These are phyloP conservation scores for Leccinellum albellum DNA, from an alignment of 768 basidiomycete genomes.

Conservation along the genomic window DNA sequence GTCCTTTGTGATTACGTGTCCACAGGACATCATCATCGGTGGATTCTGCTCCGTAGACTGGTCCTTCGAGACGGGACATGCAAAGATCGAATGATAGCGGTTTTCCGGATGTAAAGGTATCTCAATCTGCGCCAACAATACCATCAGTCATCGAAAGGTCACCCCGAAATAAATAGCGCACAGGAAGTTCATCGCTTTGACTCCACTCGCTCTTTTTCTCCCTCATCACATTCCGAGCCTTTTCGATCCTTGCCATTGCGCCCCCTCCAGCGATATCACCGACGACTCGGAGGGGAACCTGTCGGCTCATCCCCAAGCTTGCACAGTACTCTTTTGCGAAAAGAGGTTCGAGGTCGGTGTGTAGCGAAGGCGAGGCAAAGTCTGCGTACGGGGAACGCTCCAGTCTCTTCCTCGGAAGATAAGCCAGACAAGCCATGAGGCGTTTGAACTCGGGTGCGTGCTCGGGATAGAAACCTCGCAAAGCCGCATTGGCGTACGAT, in stretches of 20 bases:
- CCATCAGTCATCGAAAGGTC: background rate
- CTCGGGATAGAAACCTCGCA: conserved; percentile 59
- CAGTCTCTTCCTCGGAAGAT: conserved; percentile 64
- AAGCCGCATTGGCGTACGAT: conserved; percentile 65
- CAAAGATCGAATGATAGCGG: conserved; percentile 94
- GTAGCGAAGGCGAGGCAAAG: conserved; percentile 65
- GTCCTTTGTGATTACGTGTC: conserved; percentile 92
- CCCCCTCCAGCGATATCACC: conserved; percentile 93
- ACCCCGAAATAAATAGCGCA: conserved; percentile 28
- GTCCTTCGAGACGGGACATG: conserved; percentile 97
- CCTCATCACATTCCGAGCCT: conserved; percentile 89
- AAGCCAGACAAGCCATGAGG: conserved; percentile 65
- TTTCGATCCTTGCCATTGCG: conserved; percentile 88
- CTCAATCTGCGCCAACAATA: conserved; percentile 65
- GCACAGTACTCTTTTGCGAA: conserved; percentile 91
- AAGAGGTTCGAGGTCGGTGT: conserved; percentile 73
- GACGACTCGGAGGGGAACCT: conserved; percentile 82
- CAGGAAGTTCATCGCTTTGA: conserved; percentile 84
- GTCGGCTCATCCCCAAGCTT: conserved; percentile 81
- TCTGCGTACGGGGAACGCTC: conserved; percentile 72
- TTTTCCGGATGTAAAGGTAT: conserved; percentile 83
- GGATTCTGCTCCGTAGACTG: conserved; percentile 91
- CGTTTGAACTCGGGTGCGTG: conserved; percentile 64
- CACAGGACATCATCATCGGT: conserved; percentile 97
- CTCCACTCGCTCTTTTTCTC: conserved; percentile 93